Evolutionary conservation across 192 early-diverging fungal genomes (phyloP).

Genomic region (Mortierella antarctica): DNA sequence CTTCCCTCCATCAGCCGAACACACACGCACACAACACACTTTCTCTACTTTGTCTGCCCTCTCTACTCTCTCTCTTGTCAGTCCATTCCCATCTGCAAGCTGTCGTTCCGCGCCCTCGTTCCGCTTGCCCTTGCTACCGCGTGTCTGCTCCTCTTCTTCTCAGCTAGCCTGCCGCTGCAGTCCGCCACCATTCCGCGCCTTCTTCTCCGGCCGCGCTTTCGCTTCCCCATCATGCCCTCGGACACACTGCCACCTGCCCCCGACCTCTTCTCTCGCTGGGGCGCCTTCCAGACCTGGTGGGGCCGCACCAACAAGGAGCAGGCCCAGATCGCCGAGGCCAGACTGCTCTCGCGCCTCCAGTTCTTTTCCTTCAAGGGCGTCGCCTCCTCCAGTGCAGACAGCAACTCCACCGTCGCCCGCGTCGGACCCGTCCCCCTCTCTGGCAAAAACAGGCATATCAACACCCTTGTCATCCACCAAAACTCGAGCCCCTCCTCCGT

Average conservation of each 20-base stretch:
- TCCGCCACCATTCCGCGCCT: conserved; percentile 44
- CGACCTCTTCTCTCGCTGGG: conserved; percentile 44
- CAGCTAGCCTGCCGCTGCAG: neutral
- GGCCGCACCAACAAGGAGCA: conserved; percentile 34
- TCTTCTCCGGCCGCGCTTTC: conserved; percentile 38
- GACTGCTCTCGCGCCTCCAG: conserved; percentile 65
- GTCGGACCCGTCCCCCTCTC: conserved; percentile 67
- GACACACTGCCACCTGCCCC: conserved; percentile 38
- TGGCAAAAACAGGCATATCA: conserved; percentile 61
- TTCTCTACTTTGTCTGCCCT: too few species aligned
- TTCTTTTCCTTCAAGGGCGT: conserved; percentile 59
- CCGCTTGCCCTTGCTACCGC: too few species aligned
- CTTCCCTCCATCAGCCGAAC: too few species aligned
- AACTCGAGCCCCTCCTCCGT: conserved; percentile 23
- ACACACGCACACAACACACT: too few species aligned
- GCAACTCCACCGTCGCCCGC: conserved; percentile 53
- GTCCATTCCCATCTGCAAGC: too few species aligned
- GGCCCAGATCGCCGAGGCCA: conserved; percentile 62
- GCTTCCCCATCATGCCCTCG: conserved; percentile 51
- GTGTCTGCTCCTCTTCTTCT: neutral
- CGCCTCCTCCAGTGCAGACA: conserved; percentile 26
- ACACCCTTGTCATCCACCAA: conserved; percentile 71
- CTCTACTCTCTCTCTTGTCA: too few species aligned
- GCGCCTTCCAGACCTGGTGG: conserved; percentile 50
- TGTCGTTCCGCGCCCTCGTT: too few species aligned